Conservation (phyloP, 2,329 filamentous ascomycete genomes). For the Penicillium janthinellum region DNA sequence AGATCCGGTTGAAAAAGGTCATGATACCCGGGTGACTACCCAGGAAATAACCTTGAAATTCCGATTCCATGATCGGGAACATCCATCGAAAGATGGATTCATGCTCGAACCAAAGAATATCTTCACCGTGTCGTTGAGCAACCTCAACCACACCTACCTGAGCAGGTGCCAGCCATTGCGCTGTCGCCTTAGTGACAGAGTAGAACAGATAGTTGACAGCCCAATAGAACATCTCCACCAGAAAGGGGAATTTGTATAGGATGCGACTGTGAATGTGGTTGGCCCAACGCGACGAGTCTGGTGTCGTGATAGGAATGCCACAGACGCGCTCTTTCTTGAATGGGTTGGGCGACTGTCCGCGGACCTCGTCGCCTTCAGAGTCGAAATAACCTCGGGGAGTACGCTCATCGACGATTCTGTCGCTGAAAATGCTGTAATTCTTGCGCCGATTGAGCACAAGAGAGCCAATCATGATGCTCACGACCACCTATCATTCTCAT, state of each 20-base stretch:
- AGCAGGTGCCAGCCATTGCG: slow-evolving; percentile 53
- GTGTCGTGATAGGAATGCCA: slow-evolving; percentile 55
- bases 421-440: slow-evolving; percentile 47
- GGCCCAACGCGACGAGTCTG: slow-evolving; percentile 64
- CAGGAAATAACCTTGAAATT: slow-evolving; percentile 50
- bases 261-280: slow-evolving; percentile 63
- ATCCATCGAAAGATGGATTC: slow-evolving; percentile 42
- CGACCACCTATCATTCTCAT: slow-evolving; percentile 46
- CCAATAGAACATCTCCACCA: slow-evolving; percentile 77
- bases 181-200: slow-evolving; percentile 57
- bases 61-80: slow-evolving; percentile 46
- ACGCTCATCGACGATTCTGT: slow-evolving; percentile 7
- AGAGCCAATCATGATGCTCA: slow-evolving; percentile 52
- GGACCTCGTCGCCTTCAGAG: slow-evolving; percentile 19
- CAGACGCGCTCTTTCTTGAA: slow-evolving; percentile 31
- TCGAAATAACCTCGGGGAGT: slow-evolving; percentile 4
- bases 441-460: slow-evolving; percentile 52
- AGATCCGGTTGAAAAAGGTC: slow-evolving; percentile 53
- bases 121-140: slow-evolving; percentile 49
- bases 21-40: slow-evolving; percentile 44
- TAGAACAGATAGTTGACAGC: slow-evolving; percentile 67
- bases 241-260: slow-evolving; percentile 67
- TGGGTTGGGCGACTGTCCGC: slow-evolving; percentile 1
- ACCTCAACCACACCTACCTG: slow-evolving; percentile 52
- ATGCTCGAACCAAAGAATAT: slow-evolving; percentile 49